Evolutionary conservation across 2,329 filamentous ascomycete species (phyloP).

Genomic region (Aureobasidium sp.): DNA sequence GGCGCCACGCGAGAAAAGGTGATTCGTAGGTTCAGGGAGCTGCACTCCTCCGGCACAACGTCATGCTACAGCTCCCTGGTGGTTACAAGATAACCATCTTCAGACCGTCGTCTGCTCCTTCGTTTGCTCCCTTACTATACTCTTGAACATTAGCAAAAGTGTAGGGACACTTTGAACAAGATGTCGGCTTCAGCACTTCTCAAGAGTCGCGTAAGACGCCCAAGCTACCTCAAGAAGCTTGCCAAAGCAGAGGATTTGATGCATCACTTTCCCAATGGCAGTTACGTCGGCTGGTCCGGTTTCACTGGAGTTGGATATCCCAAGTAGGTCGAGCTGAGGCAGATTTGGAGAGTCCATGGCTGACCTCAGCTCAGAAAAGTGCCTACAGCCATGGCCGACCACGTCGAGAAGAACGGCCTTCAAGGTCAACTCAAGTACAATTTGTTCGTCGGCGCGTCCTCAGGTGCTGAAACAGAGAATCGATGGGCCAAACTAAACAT

Average conservation of each 20-base stretch:
- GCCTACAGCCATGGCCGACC: constrained; percentile 73
- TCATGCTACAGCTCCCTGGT: background rate
- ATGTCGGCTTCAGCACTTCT: constrained; percentile 57
- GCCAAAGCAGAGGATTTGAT: constrained; percentile 71
- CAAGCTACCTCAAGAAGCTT: constrained; percentile 72
- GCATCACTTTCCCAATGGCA: constrained; percentile 69
- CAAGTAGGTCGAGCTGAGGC: constrained; percentile 53
- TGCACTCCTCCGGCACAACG: background rate
- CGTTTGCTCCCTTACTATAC: background rate
- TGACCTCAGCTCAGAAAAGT: constrained; percentile 53
- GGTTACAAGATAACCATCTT: background rate
- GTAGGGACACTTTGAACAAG: background rate
- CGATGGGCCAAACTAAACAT: constrained; percentile 83
- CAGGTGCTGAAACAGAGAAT: constrained; percentile 83
- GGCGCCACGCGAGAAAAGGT: background rate
- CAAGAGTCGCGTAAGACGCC: constrained; percentile 64
- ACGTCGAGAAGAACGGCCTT: constrained; percentile 78
- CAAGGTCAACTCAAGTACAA: constrained; percentile 79
- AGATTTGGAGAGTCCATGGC: background rate
- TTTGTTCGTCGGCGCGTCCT: constrained; percentile 83
- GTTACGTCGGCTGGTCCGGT: constrained; percentile 86
- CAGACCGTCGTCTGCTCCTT: background rate
- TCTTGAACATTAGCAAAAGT: too few species aligned
- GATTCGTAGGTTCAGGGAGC: background rate
- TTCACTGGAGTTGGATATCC: constrained; percentile 88